Evolutionary conservation across 164 flowering plant genomes (phyloP).

Genomic region (Saururus chinensis): DNA sequence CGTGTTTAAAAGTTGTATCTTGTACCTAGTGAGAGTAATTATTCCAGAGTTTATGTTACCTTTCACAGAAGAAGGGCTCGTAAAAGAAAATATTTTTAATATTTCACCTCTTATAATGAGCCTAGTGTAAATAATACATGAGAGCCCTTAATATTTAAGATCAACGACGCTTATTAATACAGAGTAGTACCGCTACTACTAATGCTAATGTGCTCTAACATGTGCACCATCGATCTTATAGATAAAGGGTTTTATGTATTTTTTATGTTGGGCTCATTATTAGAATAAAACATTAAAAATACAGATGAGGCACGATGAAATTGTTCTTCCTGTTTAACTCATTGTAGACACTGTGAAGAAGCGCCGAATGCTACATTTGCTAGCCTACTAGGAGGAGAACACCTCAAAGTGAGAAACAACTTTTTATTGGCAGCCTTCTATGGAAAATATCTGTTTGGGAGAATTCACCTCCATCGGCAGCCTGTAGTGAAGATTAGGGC

Average conservation of each 20-base stretch:
- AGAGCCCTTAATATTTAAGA: too few relatives aligned
- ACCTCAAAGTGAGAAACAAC: neutral
- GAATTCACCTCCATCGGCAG: slow-evolving; percentile 38
- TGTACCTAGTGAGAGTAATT: neutral
- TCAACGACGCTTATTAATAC: too few relatives aligned
- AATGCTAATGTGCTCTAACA: too few relatives aligned
- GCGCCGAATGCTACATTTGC: slow-evolving; percentile 27
- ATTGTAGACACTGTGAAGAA: slow-evolving; percentile 12
- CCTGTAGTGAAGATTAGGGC: slow-evolving; percentile 33
- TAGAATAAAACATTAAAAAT: too few relatives aligned
- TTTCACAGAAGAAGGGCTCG: slow-evolving; percentile 44
- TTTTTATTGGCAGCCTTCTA: neutral
- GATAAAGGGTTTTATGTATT: too few relatives aligned
- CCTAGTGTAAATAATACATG: too few relatives aligned
- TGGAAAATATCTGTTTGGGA: neutral
- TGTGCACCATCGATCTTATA: too few relatives aligned
- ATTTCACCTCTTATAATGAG: too few relatives aligned
- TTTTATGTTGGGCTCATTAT: too few relatives aligned
- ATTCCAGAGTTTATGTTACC: slow-evolving; percentile 17
- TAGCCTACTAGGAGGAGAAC: slow-evolving; percentile 22
- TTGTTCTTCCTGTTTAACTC: slow-evolving; percentile 32
- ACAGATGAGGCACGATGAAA: slow-evolving; percentile 25
- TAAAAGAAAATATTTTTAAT: too few relatives aligned
- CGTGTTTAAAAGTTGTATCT: neutral
- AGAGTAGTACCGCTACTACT: too few relatives aligned